A percentile compares a stretch with the other conserved stretches of the same genome.
Evolutionary conservation across 257 asterid genomes (phyloP).

Genomic region (Oldenlandia corymbosa): DNA sequence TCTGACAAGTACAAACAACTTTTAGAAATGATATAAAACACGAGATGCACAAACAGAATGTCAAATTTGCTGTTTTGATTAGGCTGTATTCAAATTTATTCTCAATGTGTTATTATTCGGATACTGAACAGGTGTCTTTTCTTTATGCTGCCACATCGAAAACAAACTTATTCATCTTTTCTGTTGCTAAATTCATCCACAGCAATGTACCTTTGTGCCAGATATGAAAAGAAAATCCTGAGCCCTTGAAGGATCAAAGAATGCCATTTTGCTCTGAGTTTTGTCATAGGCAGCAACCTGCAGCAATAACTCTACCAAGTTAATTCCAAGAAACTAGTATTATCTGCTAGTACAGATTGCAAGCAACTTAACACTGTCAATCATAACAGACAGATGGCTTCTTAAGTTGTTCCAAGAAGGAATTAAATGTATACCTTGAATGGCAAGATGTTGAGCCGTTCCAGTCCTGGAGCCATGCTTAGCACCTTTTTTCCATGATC

Average conservation of each 20-base stretch:
- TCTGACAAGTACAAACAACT: constrained; percentile 30
- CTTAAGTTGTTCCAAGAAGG: not conserved
- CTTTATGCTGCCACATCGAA: not conserved
- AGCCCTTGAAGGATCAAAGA: constrained; percentile 87
- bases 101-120: no score
- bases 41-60: not conserved
- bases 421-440: constrained; percentile 50
- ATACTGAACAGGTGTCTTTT: not conserved
- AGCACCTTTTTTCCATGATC: constrained; percentile 97
- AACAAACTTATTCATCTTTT: not conserved
- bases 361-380: not conserved
- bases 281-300: constrained; percentile 97
- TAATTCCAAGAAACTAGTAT: not conserved
- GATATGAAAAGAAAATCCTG: constrained; percentile 90
- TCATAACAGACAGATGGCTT: not conserved
- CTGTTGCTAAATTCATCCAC: not conserved
- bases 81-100: no score
- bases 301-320: constrained; percentile 5
- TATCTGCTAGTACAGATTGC: not conserved
- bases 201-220: constrained; percentile 72
- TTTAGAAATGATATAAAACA: not conserved
- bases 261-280: constrained; percentile 79
- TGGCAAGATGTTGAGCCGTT: constrained; percentile 79
- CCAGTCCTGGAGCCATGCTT: constrained; percentile 94
- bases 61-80: no score